Base-by-base conservation (phyloP, 495 filamentous ascomycete species). In the Amorphotheca resinae region DNA sequence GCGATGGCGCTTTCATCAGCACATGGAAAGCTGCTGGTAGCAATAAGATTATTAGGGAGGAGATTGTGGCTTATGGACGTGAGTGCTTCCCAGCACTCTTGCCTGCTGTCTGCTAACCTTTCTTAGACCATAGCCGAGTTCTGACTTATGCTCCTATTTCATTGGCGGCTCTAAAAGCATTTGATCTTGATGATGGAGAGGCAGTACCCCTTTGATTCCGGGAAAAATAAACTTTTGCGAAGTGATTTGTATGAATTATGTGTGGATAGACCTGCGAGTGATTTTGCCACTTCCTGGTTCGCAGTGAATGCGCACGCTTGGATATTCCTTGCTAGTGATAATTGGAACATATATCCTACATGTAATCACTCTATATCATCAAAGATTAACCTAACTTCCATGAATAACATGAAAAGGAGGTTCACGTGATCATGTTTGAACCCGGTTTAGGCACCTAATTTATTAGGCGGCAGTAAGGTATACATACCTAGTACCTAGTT, bases 81-180 rank as follows among this genome's bases (percentile, higher is more conserved):
- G 49, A 62, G 68, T 59, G 22, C 22, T 26, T 16, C 21, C n/a
- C n/a, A n/a, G n/a, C n/a, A n/a, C n/a, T n/a, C n/a, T n/a, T n/a
- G n/a, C n/a, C n/a, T n/a, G n/a, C n/a, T n/a, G n/a, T 39, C 50
- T 59, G 25, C 59, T 36, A 12, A 25, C 32, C 23, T 41, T 22
- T 2, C 5, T 14, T 42, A 79, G 75, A 69, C n/a, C 77, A 81
- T 45, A 79, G 77, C 49, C 50, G 67, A 11, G 51, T 80, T 21
- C 58, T 74, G 54, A 67, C 64, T 16, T 74, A 65, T 32, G 56
- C 67, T 2, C 64, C 68, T 9, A 73, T 84, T 9, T 56, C 70
- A 8, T 54, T 82, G 9, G 80, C 81, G 1, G 71, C 80, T 11
- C 62, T 82, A 55, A 67, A 79, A 41, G 70, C 78, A 0, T 87